Percentiles rank a stretch among this genome's conserved stretches.
phyloP scores from a whole-genome alignment of 1,139 yeast species.

The Meyerozyma guilliermondii region DNA sequence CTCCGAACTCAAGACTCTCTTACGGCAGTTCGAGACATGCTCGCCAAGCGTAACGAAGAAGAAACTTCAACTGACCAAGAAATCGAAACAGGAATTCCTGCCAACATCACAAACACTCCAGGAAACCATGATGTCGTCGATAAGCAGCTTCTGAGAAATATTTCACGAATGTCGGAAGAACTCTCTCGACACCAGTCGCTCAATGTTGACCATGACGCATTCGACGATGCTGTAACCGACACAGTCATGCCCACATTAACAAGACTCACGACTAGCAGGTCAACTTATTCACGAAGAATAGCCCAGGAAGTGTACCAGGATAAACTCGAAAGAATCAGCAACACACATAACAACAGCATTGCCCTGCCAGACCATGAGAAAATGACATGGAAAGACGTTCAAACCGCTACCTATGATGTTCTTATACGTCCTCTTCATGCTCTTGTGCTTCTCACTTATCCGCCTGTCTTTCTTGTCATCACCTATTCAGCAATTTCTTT shows the following conservation, averaged over 20 bases:
- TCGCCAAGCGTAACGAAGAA: slow-evolving; percentile 7
- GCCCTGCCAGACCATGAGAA: slow-evolving; percentile 5
- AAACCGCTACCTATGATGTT: slow-evolving; percentile 33
- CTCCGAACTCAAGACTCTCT: slow-evolving; percentile 50
- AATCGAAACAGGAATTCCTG: neutral
- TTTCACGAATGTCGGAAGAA: neutral
- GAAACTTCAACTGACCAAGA: neutral
- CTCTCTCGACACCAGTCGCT: slow-evolving; percentile 4
- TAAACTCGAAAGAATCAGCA: slow-evolving; percentile 16
- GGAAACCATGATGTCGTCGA: neutral
- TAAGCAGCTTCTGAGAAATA: neutral
- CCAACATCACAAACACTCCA: neutral
- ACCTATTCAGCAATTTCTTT: slow-evolving; percentile 64
- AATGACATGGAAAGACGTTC: slow-evolving; percentile 13
- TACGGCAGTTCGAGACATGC: slow-evolving; percentile 42
- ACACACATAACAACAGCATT: slow-evolving; percentile 4
- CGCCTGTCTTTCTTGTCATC: slow-evolving; percentile 68
- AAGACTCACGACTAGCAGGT: slow-evolving; percentile 29
- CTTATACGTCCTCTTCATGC: slow-evolving; percentile 45
- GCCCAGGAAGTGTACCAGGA: slow-evolving; percentile 21
- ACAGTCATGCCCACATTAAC: slow-evolving; percentile 35
- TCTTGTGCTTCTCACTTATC: slow-evolving; percentile 52
- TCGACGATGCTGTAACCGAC: slow-evolving; percentile 30
- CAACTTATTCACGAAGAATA: slow-evolving; percentile 27
- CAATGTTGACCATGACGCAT: slow-evolving; percentile 10